phyloP scores from a whole-genome alignment of 176 grass and related monocot genomes.

The Zizania latifolia region DNA sequence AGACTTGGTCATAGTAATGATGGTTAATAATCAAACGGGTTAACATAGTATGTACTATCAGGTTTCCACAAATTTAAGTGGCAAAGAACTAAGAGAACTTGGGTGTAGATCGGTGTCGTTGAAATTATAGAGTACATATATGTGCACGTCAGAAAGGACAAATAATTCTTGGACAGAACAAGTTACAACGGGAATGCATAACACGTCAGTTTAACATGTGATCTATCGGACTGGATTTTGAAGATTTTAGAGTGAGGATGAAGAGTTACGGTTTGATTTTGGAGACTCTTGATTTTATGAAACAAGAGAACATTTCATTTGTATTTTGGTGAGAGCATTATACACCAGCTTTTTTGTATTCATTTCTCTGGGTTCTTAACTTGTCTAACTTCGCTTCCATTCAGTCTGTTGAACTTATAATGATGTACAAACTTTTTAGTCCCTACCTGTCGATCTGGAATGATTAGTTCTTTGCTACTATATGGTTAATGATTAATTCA shows the following conservation, averaged over 20 bases:
- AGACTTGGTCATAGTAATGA: slow-evolving; percentile 62
- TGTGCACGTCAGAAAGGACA: neutral
- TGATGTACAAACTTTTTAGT: neutral
- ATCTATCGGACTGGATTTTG: neutral
- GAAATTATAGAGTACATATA: neutral
- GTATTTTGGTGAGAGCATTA: neutral
- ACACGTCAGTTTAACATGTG: neutral
- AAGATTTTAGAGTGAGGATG: neutral
- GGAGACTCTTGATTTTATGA: too few species aligned
- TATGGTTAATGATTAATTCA: too few species aligned
- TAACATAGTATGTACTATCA: neutral
- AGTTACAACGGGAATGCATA: neutral
- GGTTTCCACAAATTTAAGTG: too few species aligned
- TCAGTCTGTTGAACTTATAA: neutral
- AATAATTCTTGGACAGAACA: neutral
- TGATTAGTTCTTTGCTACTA: too few species aligned
- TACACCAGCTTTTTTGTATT: slow-evolving; percentile 6
- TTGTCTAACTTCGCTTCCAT: too few species aligned
- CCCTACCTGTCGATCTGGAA: neutral
- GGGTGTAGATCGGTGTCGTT: neutral
- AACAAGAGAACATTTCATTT: neutral
- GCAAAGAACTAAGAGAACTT: neutral
- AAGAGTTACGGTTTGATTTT: neutral
- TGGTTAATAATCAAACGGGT: neutral
- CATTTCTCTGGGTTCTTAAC: neutral